A percentile compares a stretch with the other conserved stretches of the same genome.
Conservation (phyloP, 2,329 filamentous ascomycete species). For the Lomentospora prolificans region DNA sequence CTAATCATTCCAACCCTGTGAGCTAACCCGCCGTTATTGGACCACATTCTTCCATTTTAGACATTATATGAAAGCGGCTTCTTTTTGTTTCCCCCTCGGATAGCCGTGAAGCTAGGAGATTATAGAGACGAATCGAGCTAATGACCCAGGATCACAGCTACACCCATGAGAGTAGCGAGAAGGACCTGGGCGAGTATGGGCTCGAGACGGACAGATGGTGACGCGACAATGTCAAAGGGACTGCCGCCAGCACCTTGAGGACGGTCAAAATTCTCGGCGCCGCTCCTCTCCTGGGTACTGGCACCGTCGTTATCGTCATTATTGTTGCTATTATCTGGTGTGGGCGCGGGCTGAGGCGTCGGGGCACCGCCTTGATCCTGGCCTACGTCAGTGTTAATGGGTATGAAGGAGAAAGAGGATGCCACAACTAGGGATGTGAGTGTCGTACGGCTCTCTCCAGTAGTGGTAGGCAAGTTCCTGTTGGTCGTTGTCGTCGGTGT, state of each 20-base stretch:
- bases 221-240: neutral
- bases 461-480: neutral
- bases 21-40: neutral
- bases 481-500: neutral
- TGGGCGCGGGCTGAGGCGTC: neutral
- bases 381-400: slow-evolving; percentile 1
- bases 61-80: neutral
- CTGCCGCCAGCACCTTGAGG: neutral
- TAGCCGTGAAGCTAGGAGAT: neutral
- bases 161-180: neutral
- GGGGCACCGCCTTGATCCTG: neutral
- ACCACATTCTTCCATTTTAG: neutral
- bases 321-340: neutral
- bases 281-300: neutral
- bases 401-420: neutral
- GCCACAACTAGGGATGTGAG: neutral
- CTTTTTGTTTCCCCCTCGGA: neutral
- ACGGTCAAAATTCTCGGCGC: neutral
- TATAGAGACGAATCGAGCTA: neutral
- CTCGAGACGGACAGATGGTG: neutral
- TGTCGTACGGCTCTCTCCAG: neutral
- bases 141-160: neutral
- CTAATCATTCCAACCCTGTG: no score
- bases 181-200: neutral
- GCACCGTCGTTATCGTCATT: neutral